Evolutionary conservation across 106 monocot species (phyloP).

Genomic region (Amphibolis antarctica): DNA sequence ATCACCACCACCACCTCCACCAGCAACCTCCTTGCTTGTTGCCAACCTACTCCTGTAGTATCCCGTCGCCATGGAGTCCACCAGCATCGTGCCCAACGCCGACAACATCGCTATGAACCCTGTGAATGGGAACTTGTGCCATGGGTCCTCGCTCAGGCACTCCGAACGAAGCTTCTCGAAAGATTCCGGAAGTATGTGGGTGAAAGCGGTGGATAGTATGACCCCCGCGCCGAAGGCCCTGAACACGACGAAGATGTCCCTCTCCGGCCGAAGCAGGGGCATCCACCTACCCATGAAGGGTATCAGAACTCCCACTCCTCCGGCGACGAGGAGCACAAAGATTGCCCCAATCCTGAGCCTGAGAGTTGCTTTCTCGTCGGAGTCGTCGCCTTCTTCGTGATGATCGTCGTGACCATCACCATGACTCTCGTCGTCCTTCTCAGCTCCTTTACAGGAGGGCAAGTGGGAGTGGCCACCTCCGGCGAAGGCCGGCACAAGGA

Average conservation of each 20-base stretch:
- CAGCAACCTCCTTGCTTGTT: no score
- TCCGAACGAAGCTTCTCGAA: conserved; percentile 4
- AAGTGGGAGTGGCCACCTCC: no score
- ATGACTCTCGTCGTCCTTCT: no score
- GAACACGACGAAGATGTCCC: neutral
- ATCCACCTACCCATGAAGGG: neutral
- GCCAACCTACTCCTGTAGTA: no score
- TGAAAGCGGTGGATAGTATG: conserved; percentile 2
- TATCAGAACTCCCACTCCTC: neutral
- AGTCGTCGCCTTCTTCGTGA: neutral
- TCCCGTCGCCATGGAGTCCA: no score
- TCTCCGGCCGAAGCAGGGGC: neutral
- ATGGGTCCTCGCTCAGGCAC: conserved; percentile 33
- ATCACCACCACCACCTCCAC: no score
- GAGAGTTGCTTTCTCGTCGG: neutral
- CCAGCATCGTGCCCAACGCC: conserved; percentile 14
- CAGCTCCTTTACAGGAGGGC: no score
- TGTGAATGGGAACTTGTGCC: conserved; percentile 51
- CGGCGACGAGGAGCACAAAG: neutral
- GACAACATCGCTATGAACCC: conserved; percentile 60
- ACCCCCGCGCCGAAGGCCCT: conserved; percentile 5
- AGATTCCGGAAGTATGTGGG: conserved; percentile 4
- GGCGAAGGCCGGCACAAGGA: neutral
- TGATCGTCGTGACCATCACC: neutral
- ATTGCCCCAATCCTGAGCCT: neutral